Base-by-base conservation (phyloP, 2,329 filamentous ascomycete species). In the Fusarium longipes region DNA sequence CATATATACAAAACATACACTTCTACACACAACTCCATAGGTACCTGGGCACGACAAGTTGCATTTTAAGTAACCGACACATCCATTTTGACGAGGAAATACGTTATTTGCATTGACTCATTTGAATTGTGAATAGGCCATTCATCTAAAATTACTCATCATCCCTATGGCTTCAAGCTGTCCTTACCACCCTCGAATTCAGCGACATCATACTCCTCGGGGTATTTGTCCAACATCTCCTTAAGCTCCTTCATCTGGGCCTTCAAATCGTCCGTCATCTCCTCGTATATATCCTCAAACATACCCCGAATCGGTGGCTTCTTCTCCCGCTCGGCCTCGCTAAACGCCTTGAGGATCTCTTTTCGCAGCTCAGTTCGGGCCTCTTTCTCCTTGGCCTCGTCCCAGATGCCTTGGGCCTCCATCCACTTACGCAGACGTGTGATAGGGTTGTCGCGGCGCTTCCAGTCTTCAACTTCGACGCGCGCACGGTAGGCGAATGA, bases 391-490 rank as follows among this genome's bases (percentile, higher is more conserved):
- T 90, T 87, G 38, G 87, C 84, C 67, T 97, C 94, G 72, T 94
- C 88, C 96, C 96, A 99, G 39, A 93, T 83, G 0, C 89, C 89
- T 70, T 89, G 88, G 10, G 87, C 85, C 79, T 99, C 95, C 81
- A 99, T 89, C 87, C 93, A 99, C 81, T 97, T 97, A 22, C 94
- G 86, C 56, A 97, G 77, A 14, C 93, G 86, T 3, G 92, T 93
- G 49, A 97, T 91, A 3, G 93, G 93, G 74, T 97, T 97, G 75
- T 97, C 94, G 14, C 93, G 84, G 1, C 93, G 85, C 78, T 96
- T 97, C 93, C 93, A 97, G 76, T 97, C 93, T 76, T 97, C 93
- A 78, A 99, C 96, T 75, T 99, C 96, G 1, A 97, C 89, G 25
- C 91, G 89, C 2, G 94, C 93, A 10, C 96, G 91, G 81, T 99